Evolutionary conservation across 768 basidiomycete species (phyloP).

Genomic region (Cubamyces sp.): DNA sequence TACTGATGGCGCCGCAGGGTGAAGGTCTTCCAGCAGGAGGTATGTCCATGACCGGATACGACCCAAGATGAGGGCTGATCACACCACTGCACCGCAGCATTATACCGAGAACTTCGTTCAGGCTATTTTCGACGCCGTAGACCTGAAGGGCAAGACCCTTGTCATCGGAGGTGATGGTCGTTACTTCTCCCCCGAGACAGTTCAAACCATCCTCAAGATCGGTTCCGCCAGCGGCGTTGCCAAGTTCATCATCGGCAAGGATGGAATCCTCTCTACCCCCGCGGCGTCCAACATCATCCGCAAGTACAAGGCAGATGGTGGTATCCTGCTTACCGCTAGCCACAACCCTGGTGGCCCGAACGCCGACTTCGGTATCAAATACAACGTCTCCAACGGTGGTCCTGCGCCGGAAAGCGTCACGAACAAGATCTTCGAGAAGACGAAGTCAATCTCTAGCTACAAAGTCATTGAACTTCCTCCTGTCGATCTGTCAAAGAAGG

Average conservation of each 20-base stretch:
- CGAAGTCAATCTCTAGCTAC: conserved; percentile 85
- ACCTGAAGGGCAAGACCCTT: conserved; percentile 76
- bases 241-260: conserved; percentile 90
- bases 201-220: conserved; percentile 92
- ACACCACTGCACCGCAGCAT: conserved; percentile 54
- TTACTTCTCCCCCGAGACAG: conserved; percentile 82
- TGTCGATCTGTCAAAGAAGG: conserved; percentile 83
- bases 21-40: conserved; percentile 98
- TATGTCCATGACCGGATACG: conserved; percentile 38
- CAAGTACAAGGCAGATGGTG: conserved; percentile 94
- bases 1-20: conserved; percentile 57
- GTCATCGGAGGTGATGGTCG: conserved; percentile 98
- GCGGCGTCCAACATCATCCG: conserved; percentile 96
- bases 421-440: conserved; percentile 92
- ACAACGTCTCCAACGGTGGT: conserved; percentile 97
- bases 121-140: conserved; percentile 90
- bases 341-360: conserved; percentile 99
- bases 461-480: conserved; percentile 78
- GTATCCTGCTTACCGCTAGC: conserved; percentile 94
- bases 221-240: conserved; percentile 92
- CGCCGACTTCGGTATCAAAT: conserved; percentile 99
- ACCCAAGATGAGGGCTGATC: conserved; percentile 26
- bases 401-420: conserved; percentile 97
- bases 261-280: conserved; percentile 93
- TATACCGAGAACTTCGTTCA: conserved; percentile 99